Evolutionary conservation across 1,284 basidiomycete species (phyloP).

Genomic region (Vanrija sp.): DNA sequence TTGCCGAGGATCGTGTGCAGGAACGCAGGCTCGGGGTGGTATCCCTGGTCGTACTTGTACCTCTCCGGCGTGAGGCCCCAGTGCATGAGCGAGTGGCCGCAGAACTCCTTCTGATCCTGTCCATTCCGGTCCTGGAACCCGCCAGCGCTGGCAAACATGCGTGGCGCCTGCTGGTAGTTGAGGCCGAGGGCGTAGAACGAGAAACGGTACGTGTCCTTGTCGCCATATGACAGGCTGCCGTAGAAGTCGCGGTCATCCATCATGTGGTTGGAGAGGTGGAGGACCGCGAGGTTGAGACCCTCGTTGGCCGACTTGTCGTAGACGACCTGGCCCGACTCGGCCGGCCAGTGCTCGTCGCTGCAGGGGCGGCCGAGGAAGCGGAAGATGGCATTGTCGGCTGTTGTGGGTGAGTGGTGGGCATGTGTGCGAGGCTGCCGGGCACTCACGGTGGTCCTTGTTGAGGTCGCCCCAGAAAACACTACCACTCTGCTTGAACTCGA

Average conservation of each 20-base stretch:
- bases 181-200: conserved; percentile 51
- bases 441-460: conserved; percentile 52
- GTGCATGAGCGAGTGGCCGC: conserved; percentile 41
- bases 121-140: conserved; percentile 36
- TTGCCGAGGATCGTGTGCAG: conserved; percentile 52
- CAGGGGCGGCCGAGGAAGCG: conserved; percentile 49
- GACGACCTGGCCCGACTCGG: conserved; percentile 52
- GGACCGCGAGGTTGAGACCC: conserved; percentile 52
- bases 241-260: conserved; percentile 49
- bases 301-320: conserved; percentile 51
- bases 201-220: conserved; percentile 50
- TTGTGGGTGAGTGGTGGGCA: not conserved
- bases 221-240: conserved; percentile 49
- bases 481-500: conserved; percentile 46
- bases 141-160: conserved; percentile 45
- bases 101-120: conserved; percentile 38
- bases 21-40: conserved; percentile 49
- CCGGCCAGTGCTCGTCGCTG: conserved; percentile 50
- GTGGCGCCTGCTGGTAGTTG: conserved; percentile 47
- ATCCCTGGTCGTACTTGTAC: conserved; percentile 32
- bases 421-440: too few relatives aligned
- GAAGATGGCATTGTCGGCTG: conserved; percentile 53
- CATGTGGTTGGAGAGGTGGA: conserved; percentile 51
- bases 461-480: conserved; percentile 54
- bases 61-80: conserved; percentile 44